These are phyloP conservation scores for Aphanomyces cochlioides DNA, from an alignment of 352 stramenopile genomes.

Conservation along the genomic window DNA sequence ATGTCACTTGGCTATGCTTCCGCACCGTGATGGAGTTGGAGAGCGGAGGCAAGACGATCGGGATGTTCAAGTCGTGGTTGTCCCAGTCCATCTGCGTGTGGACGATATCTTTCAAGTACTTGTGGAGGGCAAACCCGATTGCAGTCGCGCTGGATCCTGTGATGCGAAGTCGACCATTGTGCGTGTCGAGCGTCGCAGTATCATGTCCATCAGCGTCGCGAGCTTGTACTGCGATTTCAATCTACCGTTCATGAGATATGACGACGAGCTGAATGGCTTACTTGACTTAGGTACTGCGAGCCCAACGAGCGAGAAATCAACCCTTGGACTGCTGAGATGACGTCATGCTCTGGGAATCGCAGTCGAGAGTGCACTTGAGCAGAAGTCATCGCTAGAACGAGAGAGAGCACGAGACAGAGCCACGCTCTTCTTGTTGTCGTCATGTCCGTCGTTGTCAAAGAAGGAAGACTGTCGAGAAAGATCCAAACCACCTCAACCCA, in stretches of 20 bases:
- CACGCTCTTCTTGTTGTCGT: not conserved
- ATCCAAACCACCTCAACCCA: conserved; percentile 3
- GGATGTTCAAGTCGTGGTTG: conserved; percentile 62
- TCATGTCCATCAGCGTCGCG: conserved; percentile 44
- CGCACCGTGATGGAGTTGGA: conserved; percentile 35
- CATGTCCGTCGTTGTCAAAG: not conserved
- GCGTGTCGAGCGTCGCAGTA: conserved; percentile 52
- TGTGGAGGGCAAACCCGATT: conserved; percentile 70
- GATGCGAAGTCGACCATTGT: conserved; percentile 52
- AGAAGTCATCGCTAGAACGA: not conserved
- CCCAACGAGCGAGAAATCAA: conserved; percentile 63
- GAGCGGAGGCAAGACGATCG: conserved; percentile 47
- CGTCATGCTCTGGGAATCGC: conserved; percentile 42
- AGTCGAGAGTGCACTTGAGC: not conserved
- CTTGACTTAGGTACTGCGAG: conserved; percentile 53
- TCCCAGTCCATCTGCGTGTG: conserved; percentile 79
- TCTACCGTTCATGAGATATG: conserved; percentile 32
- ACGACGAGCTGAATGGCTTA: conserved; percentile 25
- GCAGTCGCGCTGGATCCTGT: conserved; percentile 53
- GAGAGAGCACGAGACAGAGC: too few relatives aligned
- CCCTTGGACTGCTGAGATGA: conserved; percentile 44
- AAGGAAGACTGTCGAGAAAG: not conserved
- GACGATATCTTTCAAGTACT: conserved; percentile 68
- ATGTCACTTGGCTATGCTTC: conserved; percentile 72
- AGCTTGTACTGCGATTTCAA: conserved; percentile 47